phyloP scores from a whole-genome alignment of 177 flowering plant genomes.

The Vitis hybrid region DNA sequence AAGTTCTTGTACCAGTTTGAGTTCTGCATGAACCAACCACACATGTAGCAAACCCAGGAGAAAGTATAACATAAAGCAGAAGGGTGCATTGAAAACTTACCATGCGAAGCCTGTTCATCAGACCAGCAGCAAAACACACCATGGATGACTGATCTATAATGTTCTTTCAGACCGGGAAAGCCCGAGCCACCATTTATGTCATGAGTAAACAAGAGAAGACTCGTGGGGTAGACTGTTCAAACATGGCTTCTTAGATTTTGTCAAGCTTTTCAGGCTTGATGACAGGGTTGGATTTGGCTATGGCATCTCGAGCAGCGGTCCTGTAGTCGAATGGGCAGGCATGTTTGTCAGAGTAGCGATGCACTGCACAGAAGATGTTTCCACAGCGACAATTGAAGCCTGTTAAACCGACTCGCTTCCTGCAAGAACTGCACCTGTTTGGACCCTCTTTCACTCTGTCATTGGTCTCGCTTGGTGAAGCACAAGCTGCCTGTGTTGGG shows the following conservation, averaged over 20 bases:
- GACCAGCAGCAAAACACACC: too few species aligned
- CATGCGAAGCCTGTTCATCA: too few species aligned
- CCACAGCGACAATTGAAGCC: constrained; percentile 91
- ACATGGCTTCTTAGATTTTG: constrained; percentile 42
- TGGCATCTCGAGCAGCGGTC: constrained; percentile 67
- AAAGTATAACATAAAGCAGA: too few species aligned
- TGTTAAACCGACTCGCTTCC: constrained; percentile 71
- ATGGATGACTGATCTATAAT: too few species aligned
- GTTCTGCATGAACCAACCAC: too few species aligned
- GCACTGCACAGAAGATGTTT: constrained; percentile 55
- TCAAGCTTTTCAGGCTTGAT: constrained; percentile 85
- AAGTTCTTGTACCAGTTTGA: too few species aligned
- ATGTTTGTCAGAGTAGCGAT: constrained; percentile 87
- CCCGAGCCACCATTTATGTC: too few species aligned
- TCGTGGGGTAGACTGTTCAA: too few species aligned
- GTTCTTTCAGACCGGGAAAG: too few species aligned
- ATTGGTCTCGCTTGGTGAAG: constrained; percentile 21
- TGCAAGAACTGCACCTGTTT: constrained; percentile 62
- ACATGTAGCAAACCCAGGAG: too few species aligned
- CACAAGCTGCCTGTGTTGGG: constrained; percentile 18
- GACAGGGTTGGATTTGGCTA: constrained; percentile 82
- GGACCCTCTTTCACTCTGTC: constrained; percentile 40
- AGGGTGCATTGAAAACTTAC: too few species aligned
- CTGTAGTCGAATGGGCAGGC: constrained; percentile 76
- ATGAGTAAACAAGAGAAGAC: too few species aligned